Evolutionary conservation across 345 rosid species (phyloP), one percentile per base, ranked within the genome.

Genomic region (Atalantia buxifolia): DNA sequence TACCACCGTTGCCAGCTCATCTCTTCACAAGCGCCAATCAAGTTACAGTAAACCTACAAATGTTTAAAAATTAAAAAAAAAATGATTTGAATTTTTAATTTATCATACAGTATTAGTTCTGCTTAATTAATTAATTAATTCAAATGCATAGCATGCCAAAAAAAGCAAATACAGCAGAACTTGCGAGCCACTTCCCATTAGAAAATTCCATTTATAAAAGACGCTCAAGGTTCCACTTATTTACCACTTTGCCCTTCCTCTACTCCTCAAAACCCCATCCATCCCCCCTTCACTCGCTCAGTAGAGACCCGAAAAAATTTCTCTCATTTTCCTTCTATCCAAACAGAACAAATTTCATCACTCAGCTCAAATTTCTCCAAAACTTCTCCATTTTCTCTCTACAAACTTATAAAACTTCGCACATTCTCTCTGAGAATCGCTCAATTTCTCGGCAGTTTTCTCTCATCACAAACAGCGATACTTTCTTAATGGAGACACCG

Each of bases 241-340:
- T 87, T 84, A 22, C 90, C 74, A 7, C 61, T 78, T 61, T 50
- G 69, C 82, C 91, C 83, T 66, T 72, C 78, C 78, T 50, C 55
- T 50, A 13, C 87, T 86, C 89, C 81, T 89, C 86, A 89, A 83
- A 86, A 88, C 70, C 40, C 78, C 78, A 71, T 63, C 63, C 76
- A 71, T 8, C 55, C 76, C 40, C 65, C 35, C 65, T 64, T 59
- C 59, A n/a, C 70, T 33, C 80, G 27, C 55, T 31, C 78, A 27
- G 57, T 53, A 53, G 7, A 30, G 22, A 1, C 72, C 13, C 38
- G 19, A 27, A 14, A 31, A 79, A 71, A n/a, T n/a, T n/a, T 56
- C 59, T 24, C 19, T 13, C 48, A 59, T 10, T 64, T 35, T 57
- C 79, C 65, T 83, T 79, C 64, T 42, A 76, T 4, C 9, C 25